These are phyloP conservation scores for Neurospora sp. DNA, from an alignment of 495 filamentous ascomycete genomes.

Conservation along the genomic window DNA sequence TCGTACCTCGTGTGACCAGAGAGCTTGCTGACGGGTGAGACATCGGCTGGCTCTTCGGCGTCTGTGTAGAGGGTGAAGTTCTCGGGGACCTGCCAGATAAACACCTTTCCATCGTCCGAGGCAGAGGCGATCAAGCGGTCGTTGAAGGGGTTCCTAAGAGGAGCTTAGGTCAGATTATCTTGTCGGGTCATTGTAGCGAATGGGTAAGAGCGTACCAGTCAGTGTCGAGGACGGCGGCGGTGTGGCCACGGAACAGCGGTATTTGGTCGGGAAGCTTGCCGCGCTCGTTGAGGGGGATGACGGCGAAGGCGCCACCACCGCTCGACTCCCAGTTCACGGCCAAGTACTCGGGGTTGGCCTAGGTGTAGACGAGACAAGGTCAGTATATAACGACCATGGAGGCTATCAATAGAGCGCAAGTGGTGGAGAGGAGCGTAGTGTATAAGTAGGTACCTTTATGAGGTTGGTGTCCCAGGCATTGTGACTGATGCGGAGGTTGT, in stretches of 20 bases:
- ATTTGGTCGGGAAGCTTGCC: conserved; percentile 87
- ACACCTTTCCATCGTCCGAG: conserved; percentile 93
- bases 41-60: conserved; percentile 69
- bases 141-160: conserved; percentile 79
- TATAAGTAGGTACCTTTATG: conserved; percentile 56
- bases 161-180: conserved; percentile 23
- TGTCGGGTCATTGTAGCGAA: not conserved
- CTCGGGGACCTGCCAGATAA: conserved; percentile 91
- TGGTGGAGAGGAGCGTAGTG: not conserved
- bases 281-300: conserved; percentile 81
- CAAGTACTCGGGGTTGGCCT: conserved; percentile 93
- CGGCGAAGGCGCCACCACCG: conserved; percentile 93
- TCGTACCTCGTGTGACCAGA: conserved; percentile 57
- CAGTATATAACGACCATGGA: conserved; percentile 12
- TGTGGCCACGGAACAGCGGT: conserved; percentile 92
- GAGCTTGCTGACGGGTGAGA: conserved; percentile 70
- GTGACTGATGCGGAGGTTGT: conserved; percentile 85
- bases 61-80: conserved; percentile 76
- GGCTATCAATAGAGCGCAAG: not conserved
- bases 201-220: conserved; percentile 58
- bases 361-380: conserved; percentile 5
- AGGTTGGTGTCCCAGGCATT: conserved; percentile 99
- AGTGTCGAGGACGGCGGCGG: conserved; percentile 88
- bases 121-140: conserved; percentile 86
- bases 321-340: conserved; percentile 98